A percentile compares a stretch with the other conserved stretches of the same genome.
Conservation (phyloP, 2,329 filamentous ascomycete species). For the Macroventuria anomochaeta region DNA sequence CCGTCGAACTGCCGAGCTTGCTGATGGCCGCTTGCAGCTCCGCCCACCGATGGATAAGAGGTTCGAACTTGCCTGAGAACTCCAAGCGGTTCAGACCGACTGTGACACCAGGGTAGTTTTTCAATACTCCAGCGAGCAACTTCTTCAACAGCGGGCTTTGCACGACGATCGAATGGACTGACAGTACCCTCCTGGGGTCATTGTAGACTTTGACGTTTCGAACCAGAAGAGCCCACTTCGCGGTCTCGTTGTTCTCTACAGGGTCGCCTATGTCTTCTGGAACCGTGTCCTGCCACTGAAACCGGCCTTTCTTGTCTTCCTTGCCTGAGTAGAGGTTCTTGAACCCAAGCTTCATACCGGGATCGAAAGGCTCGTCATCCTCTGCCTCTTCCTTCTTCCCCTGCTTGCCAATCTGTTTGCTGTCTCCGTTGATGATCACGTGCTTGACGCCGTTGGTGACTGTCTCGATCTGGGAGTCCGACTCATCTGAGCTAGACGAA, state of each 20-base stretch:
- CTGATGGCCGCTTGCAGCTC: conserved; percentile 30
- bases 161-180: conserved; percentile 67
- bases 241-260: conserved; percentile 66
- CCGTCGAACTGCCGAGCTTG: conserved; percentile 15
- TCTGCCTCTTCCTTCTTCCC: conserved; percentile 1
- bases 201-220: conserved; percentile 48
- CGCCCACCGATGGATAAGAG: conserved; percentile 70
- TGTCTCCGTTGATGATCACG: conserved; percentile 20
- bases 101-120: conserved; percentile 66
- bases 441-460: conserved; percentile 21
- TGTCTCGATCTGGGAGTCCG: background rate
- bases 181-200: conserved; percentile 65
- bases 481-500: conserved; percentile 12
- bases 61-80: conserved; percentile 66
- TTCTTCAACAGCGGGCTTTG: conserved; percentile 68
- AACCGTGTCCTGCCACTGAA: conserved; percentile 36
- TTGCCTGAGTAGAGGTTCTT: conserved; percentile 33
- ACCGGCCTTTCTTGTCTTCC: conserved; percentile 34
- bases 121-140: conserved; percentile 61
- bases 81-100: conserved; percentile 65
- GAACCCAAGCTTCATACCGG: conserved; percentile 14
- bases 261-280: conserved; percentile 33
- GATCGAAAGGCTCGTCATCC: background rate
- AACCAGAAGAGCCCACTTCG: conserved; percentile 58
- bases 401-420: conserved; percentile 2